These are phyloP conservation scores for Blastocystis sp. DNA, from an alignment of 352 stramenopile species.

Conservation along the genomic window DNA sequence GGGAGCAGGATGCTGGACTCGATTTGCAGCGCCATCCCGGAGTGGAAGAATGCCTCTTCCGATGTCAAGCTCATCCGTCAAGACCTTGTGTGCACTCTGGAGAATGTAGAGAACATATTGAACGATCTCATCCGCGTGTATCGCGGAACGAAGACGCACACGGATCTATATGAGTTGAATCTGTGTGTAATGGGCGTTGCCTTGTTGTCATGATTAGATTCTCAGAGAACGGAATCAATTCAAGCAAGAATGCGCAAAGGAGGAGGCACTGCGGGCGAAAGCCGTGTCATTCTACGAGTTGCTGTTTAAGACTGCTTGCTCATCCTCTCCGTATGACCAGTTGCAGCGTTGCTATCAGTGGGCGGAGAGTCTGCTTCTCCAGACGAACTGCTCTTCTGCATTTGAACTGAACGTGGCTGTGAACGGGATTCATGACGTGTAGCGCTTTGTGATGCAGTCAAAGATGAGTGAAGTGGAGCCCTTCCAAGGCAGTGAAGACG, in stretches of 20 bases:
- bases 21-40: constrained; percentile 29
- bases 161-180: neutral
- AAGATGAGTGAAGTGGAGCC: constrained; percentile 4
- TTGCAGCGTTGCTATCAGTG: neutral
- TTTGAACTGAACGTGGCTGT: neutral
- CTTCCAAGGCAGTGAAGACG: neutral
- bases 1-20: constrained; percentile 19
- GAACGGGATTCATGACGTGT: neutral
- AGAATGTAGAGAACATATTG: constrained; percentile 34
- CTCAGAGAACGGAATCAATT: neutral
- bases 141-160: neutral
- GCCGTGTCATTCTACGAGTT: neutral
- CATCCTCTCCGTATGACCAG: neutral
- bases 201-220: neutral
- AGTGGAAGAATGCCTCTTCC: neutral
- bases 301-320: neutral
- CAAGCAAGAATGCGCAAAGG: neutral
- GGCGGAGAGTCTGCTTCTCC: neutral
- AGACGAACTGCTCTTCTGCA: neutral
- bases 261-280: neutral
- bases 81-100: constrained; percentile 10
- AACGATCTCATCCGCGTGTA: neutral
- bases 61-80: constrained; percentile 4
- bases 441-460: neutral
- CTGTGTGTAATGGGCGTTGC: neutral